These are phyloP conservation scores for Pythium coloratum DNA, from an alignment of 352 stramenopile species.

Conservation along the genomic window DNA sequence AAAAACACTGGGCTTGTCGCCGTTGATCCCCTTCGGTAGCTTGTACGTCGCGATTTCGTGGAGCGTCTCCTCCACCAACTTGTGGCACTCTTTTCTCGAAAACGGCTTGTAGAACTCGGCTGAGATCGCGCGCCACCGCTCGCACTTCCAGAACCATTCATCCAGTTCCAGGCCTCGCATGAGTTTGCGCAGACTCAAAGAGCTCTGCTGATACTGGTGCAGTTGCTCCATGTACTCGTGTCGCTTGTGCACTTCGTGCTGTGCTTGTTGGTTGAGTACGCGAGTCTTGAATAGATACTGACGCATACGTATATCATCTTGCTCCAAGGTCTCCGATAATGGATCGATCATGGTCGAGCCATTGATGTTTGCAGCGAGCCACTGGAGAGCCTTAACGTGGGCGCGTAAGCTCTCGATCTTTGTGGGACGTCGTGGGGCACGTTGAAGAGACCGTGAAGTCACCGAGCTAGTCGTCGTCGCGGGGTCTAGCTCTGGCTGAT, in stretches of 20 bases:
- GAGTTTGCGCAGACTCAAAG: neutral
- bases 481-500: neutral
- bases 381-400: conserved; percentile 2
- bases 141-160: conserved; percentile 14
- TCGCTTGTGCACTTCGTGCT: neutral
- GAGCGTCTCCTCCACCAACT: neutral
- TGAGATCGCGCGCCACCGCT: conserved; percentile 10
- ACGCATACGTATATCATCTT: neutral
- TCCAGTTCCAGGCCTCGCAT: conserved; percentile 5
- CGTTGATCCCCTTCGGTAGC: neutral
- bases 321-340: neutral
- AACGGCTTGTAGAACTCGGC: conserved; percentile 8
- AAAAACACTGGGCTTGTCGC: neutral
- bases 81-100: neutral
- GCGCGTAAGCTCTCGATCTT: neutral
- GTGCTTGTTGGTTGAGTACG: neutral
- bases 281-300: neutral
- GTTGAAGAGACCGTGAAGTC: neutral
- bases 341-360: neutral
- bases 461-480: no score
- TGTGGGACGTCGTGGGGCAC: neutral
- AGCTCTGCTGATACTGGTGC: neutral
- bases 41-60: neutral
- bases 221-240: neutral
- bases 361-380: neutral